Conservation (phyloP, 441 rosid species). For the Biscutella auriculata region DNA sequence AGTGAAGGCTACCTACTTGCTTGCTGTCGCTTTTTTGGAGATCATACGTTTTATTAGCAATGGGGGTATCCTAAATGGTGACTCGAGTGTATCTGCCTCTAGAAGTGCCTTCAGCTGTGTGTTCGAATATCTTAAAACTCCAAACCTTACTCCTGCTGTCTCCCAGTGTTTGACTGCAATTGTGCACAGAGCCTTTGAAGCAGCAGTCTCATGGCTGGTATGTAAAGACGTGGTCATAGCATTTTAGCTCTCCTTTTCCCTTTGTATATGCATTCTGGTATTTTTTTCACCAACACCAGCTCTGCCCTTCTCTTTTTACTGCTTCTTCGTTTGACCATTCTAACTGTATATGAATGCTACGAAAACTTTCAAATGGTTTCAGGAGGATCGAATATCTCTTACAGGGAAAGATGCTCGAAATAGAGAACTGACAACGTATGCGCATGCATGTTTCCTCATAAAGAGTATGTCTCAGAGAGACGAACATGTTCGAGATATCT, state of each 20-base stretch:
- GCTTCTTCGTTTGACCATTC: background rate
- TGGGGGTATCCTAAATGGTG: slow-evolving; percentile 94
- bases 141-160: slow-evolving; percentile 84
- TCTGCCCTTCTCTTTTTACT: background rate
- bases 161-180: slow-evolving; percentile 85
- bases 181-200: slow-evolving; percentile 88
- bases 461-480: slow-evolving; percentile 95
- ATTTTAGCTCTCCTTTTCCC: background rate
- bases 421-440: slow-evolving; percentile 69
- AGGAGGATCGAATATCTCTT: slow-evolving; percentile 78
- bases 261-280: background rate
- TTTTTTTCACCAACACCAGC: slow-evolving; percentile 1
- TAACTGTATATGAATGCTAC: slow-evolving; percentile 6
- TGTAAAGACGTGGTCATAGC: slow-evolving; percentile 7
- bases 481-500: slow-evolving; percentile 79
- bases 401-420: slow-evolving; percentile 70
- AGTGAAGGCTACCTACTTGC: slow-evolving; percentile 97
- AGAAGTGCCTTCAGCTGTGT: slow-evolving; percentile 98
- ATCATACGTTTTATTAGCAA: slow-evolving; percentile 93
- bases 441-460: slow-evolving; percentile 87
- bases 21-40: slow-evolving; percentile 92
- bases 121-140: slow-evolving; percentile 91
- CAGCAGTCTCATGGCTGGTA: slow-evolving; percentile 94
- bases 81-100: slow-evolving; percentile 44
- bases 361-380: slow-evolving; percentile 29